Conservation (phyloP, 73 alveolate species). For the Paramecium sonneborni region DNA sequence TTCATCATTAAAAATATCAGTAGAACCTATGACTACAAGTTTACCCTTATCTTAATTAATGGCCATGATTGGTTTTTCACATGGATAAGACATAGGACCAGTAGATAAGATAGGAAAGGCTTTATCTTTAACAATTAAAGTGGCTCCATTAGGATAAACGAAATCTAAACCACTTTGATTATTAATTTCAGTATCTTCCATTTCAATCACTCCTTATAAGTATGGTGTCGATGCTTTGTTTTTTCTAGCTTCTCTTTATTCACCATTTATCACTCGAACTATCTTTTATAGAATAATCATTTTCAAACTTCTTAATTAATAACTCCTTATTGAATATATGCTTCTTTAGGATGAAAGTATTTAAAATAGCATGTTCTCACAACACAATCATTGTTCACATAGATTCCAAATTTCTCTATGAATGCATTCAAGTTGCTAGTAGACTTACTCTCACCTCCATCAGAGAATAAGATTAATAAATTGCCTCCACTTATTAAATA, state of each 20-base stretch:
- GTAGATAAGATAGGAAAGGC: conserved; percentile 87
- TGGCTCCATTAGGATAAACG: conserved; percentile 97
- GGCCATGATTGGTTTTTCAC: conserved; percentile 89
- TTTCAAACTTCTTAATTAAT: conserved; percentile 76
- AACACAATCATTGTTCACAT: conserved; percentile 89
- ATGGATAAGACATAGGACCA: conserved; percentile 95
- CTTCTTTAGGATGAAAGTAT: conserved; percentile 96
- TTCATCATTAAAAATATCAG: conserved; percentile 69
- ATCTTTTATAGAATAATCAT: background rate
- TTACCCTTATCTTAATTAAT: conserved; percentile 73
- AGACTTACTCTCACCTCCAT: conserved; percentile 95
- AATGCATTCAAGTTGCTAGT: conserved; percentile 93
- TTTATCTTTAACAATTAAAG: conserved; percentile 89
- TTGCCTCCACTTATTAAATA: conserved; percentile 95
- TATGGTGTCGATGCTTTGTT: conserved; percentile 70
- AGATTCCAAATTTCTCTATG: conserved; percentile 90
- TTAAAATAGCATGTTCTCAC: conserved; percentile 88
- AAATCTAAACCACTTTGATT: conserved; percentile 88
- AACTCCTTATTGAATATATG: conserved; percentile 81
- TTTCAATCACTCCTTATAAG: conserved; percentile 69
- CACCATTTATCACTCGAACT: conserved; percentile 75
- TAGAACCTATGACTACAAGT: conserved; percentile 73
- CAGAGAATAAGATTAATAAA: conserved; percentile 84
- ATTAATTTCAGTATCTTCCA: conserved; percentile 75
- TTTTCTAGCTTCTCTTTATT: conserved; percentile 71